These are phyloP conservation scores for Alectoria sarmentosa DNA, from an alignment of 495 filamentous ascomycete genomes.

Conservation along the genomic window DNA sequence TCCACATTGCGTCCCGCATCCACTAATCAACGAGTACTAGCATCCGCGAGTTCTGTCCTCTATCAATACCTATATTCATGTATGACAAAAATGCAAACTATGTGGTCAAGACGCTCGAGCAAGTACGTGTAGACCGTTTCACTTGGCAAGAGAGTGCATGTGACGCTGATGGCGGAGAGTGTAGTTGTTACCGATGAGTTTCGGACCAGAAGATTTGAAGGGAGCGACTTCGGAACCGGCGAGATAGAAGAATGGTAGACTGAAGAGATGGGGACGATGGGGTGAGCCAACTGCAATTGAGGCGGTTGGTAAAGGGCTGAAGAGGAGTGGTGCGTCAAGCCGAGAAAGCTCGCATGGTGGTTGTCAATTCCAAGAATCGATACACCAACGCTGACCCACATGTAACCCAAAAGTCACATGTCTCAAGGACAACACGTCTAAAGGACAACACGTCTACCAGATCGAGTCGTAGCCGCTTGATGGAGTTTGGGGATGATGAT, in stretches of 20 bases:
- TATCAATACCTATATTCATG: conserved; percentile 78
- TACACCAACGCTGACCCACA: background rate
- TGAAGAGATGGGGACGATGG: background rate
- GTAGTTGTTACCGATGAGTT: conserved; percentile 26
- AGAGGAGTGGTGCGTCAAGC: background rate
- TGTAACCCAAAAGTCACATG: background rate
- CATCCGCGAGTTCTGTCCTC: conserved; percentile 69
- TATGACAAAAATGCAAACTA: conserved; percentile 67
- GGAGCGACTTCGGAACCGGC: background rate
- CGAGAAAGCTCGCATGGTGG: background rate
- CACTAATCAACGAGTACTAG: conserved; percentile 31
- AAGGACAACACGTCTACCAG: background rate
- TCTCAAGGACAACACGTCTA: no score
- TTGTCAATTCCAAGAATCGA: no score
- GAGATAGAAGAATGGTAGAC: background rate
- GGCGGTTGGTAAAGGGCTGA: no score
- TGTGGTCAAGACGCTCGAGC: conserved; percentile 62
- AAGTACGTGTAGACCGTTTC: conserved; percentile 44
- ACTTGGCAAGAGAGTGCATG: background rate
- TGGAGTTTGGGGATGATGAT: background rate
- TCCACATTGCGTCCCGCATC: no score
- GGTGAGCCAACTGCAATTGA: background rate
- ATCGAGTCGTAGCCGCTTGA: background rate
- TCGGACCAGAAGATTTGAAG: conserved; percentile 24
- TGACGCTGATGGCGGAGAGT: background rate